Conservation (phyloP, 176 grass and related monocot species). For the Carex cristatella region DNA sequence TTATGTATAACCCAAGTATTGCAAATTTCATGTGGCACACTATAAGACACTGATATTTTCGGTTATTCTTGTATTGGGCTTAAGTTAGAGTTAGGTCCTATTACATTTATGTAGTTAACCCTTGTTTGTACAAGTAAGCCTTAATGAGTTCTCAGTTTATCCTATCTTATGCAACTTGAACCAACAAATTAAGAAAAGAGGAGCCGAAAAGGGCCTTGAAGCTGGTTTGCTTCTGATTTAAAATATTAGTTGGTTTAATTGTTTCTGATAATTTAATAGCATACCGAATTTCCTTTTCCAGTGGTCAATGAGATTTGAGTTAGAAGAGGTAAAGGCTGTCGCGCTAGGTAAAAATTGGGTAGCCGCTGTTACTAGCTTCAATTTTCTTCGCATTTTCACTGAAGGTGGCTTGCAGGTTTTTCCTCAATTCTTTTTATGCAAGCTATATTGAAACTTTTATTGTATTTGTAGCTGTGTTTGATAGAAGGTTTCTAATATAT, state of each 20-base stretch:
- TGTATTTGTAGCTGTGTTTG: neutral
- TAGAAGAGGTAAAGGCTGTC: conserved; percentile 82
- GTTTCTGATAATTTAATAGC: neutral
- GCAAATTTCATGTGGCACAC: neutral
- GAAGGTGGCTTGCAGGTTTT: conserved; percentile 77
- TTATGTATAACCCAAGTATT: neutral
- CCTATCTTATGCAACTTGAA: neutral
- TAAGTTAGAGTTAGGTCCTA: neutral
- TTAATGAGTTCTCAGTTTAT: neutral
- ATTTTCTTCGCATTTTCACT: conserved; percentile 78
- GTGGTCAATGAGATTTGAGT: conserved; percentile 99
- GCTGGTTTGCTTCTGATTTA: neutral
- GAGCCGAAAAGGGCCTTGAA: neutral
- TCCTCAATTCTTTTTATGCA: neutral
- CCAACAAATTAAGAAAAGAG: conserved; percentile 1
- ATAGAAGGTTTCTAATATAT: neutral
- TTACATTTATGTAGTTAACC: neutral
- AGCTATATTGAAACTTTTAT: neutral
- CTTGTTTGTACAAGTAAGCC: neutral
- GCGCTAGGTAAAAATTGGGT: conserved; percentile 80
- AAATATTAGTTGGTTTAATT: neutral
- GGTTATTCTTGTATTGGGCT: neutral
- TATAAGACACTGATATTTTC: too few species aligned
- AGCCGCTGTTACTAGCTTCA: conserved; percentile 70
- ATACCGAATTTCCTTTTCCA: conserved; percentile 18